These are phyloP conservation scores for Prunus fruticosa DNA, from an alignment of 306 rosid species.

Conservation along the genomic window DNA sequence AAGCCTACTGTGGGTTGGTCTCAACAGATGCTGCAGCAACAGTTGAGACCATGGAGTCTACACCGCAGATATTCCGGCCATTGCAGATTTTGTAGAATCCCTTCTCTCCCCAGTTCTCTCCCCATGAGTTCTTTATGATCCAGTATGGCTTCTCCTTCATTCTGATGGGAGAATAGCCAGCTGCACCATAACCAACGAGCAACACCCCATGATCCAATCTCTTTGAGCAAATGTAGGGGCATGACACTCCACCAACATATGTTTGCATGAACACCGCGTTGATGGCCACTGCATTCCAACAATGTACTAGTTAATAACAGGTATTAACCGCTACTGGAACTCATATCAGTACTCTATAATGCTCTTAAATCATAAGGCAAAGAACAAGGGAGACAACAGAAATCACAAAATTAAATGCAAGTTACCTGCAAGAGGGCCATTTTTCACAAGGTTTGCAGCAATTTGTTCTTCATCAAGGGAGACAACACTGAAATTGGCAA, in stretches of 20 bases:
- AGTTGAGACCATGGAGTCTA: constrained; percentile 80
- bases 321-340: background rate
- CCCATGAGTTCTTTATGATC: constrained; percentile 97
- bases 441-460: constrained; percentile 86
- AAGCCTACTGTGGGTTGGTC: constrained; percentile 26
- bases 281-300: constrained; percentile 69
- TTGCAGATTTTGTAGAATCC: constrained; percentile 86
- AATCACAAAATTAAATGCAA: background rate
- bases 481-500: constrained; percentile 83
- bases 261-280: constrained; percentile 97
- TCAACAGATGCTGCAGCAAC: constrained; percentile 54
- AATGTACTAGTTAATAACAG: background rate
- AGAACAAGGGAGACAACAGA: no score
- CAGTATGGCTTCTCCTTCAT: constrained; percentile 89
- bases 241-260: constrained; percentile 83
- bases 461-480: constrained; percentile 86
- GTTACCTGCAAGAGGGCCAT: constrained; percentile 93
- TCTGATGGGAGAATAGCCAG: constrained; percentile 66
- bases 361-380: background rate
- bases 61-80: constrained; percentile 88
- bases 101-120: constrained; percentile 88
- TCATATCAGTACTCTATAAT: background rate
- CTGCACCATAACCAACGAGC: constrained; percentile 79
- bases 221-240: constrained; percentile 88
- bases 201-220: constrained; percentile 77